Percentiles rank a stretch among this genome's conserved stretches.
Evolutionary conservation across 1,139 yeast species (phyloP).

Genomic region (Kluyveromyces sp.): DNA sequence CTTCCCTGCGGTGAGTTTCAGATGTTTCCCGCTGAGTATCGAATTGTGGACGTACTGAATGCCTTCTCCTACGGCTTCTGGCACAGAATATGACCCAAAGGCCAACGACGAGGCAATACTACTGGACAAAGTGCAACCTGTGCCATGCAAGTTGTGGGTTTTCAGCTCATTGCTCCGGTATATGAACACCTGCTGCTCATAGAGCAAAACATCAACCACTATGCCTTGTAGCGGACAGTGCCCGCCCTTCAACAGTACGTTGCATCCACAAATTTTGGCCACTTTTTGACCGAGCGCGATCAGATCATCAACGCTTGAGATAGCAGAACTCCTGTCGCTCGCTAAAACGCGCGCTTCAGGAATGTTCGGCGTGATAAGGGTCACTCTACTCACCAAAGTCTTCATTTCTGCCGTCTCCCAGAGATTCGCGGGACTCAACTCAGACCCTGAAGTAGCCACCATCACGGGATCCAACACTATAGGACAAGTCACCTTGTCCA

Average conservation of each 20-base stretch:
- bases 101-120: conserved; percentile 75
- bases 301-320: conserved; percentile 35
- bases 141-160: conserved; percentile 70
- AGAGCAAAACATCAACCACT: conserved; percentile 57
- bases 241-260: conserved; percentile 76
- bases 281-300: conserved; percentile 40
- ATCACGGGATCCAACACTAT: conserved; percentile 77
- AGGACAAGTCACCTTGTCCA: conserved; percentile 33
- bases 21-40: conserved; percentile 45
- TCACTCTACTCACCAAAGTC: conserved; percentile 38
- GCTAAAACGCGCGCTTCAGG: conserved; percentile 48
- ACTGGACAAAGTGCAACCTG: conserved; percentile 85
- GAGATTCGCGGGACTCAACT: conserved; percentile 37
- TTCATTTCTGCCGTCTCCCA: conserved; percentile 42
- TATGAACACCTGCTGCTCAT: conserved; percentile 36
- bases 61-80: conserved; percentile 47
- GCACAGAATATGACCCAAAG: conserved; percentile 36
- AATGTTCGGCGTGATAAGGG: conserved; percentile 71
- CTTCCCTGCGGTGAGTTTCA: conserved; percentile 34
- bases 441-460: conserved; percentile 72
- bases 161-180: conserved; percentile 45
- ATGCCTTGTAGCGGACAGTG: conserved; percentile 49
- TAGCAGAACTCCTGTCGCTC: conserved; percentile 17
- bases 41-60: conserved; percentile 65
- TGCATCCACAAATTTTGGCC: conserved; percentile 39